Evolutionary conservation across 2,329 filamentous ascomycete genomes (phyloP).

Genomic region (Acephala macrosclerotiorum): DNA sequence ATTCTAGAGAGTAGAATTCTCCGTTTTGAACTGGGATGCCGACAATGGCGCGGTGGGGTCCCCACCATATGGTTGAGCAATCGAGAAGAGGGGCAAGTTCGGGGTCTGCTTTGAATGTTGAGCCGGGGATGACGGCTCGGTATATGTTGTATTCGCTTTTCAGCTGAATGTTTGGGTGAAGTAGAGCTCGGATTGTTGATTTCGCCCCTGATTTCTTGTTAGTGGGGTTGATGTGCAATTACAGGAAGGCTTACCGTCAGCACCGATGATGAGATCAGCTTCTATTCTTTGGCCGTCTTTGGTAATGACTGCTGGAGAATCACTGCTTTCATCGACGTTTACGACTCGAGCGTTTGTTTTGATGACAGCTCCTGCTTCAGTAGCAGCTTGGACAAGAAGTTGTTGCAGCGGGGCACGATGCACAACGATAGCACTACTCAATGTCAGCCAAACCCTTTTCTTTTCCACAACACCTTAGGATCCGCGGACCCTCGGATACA

Average conservation of each 20-base stretch:
- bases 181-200: conserved; percentile 15
- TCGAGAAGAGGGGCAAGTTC: conserved; percentile 58
- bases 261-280: conserved; percentile 23
- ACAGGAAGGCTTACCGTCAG: conserved; percentile 14
- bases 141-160: conserved; percentile 15
- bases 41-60: conserved; percentile 65
- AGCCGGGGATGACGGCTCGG: conserved; percentile 59
- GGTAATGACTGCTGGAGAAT: conserved; percentile 17
- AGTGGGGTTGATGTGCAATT: background rate
- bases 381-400: conserved; percentile 19
- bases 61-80: conserved; percentile 66
- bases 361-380: conserved; percentile 16
- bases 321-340: conserved; percentile 18
- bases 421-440: conserved; percentile 7
- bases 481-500: background rate
- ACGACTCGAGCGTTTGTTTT: conserved; percentile 11
- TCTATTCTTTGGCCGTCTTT: conserved; percentile 14
- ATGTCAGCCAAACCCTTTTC: background rate
- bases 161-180: conserved; percentile 17
- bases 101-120: conserved; percentile 47
- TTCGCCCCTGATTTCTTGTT: conserved; percentile 16
- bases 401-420: conserved; percentile 21
- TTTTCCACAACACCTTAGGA: background rate
- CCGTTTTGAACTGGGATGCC: conserved; percentile 65
- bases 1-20: conserved; percentile 67